Base-by-base conservation (phyloP, 805 yeast genomes). In the Cyberlindnera euphorbiae region DNA sequence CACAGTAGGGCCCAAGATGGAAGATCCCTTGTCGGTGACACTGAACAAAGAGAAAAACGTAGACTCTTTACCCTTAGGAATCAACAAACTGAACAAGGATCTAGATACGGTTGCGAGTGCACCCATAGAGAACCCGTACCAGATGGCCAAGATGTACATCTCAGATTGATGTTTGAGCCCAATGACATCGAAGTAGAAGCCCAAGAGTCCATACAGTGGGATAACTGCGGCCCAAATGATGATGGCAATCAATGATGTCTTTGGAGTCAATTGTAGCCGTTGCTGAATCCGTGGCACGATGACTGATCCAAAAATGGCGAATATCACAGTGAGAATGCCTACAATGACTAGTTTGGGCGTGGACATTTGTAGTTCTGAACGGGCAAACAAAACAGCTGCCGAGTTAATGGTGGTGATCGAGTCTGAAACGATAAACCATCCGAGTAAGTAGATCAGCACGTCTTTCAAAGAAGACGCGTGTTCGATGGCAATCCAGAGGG, bases 1-100 rank as follows among this genome's bases (percentile, higher is more conserved):
- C 15, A 82, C 48, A 5, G 78, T 59, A 0, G 94, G 93, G 0
- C 94, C 93, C 19, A 83, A 45, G 4, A 83, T 73, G 0, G 86
- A 77, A 5, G 86, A 78, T 3, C 93, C 90, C 52, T 84, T 83
- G 56, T 83, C 93, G 1, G 94, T 84, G 26, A 83, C 77, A 27
- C 84, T 73, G 57, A 78, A 84, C 28, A 83, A 62, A 11, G 90
- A 80, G 59, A 84, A 83, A 52, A 82, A 83, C 6, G 81, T 75
- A 4, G 82, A 75, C 52, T 84, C 94, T 47, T 74, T 77, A 6
- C 93, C 93, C 30, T 63, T 67, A 14, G 94, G 94, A 29, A 83
- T 80, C 35, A 83, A 67, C 52, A 80, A 56, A 22, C 84, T 71
- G 55, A 76, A 83, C 4, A 81, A 62, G 1, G 88, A 77, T 32